Evolutionary conservation across 1,284 basidiomycete genomes (phyloP).

Genomic region (Neolentinus lepideus): DNA sequence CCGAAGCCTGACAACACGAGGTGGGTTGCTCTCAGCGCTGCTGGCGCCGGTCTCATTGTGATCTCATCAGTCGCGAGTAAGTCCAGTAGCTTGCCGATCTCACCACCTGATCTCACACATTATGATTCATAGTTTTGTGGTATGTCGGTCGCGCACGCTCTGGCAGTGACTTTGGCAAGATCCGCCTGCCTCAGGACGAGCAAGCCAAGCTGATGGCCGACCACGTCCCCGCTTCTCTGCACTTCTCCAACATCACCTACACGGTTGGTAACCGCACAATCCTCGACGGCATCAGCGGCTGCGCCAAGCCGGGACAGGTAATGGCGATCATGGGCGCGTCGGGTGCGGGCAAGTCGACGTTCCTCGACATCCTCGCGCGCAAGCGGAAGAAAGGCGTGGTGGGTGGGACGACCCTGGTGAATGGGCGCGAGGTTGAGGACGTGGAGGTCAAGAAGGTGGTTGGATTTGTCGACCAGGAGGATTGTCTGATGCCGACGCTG

Average conservation of each 20-base stretch:
- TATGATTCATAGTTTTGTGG: conserved; percentile 62
- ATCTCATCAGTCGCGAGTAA: conserved; percentile 46
- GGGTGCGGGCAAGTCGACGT: conserved; percentile 94
- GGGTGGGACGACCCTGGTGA: conserved; percentile 74
- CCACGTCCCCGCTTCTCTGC: conserved; percentile 87
- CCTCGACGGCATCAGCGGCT: conserved; percentile 76
- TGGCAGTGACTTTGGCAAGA: conserved; percentile 65
- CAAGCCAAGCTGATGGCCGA: conserved; percentile 84
- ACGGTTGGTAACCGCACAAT: conserved; percentile 63
- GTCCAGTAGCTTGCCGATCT: conserved; percentile 8
- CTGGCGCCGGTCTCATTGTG: conserved; percentile 68
- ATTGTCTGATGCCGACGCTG: conserved; percentile 92
- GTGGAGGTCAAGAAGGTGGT: conserved; percentile 79
- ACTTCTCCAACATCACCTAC: conserved; percentile 86
- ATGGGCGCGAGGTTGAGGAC: conserved; percentile 75
- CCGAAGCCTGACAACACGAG: conserved; percentile 72
- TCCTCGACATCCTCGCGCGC: conserved; percentile 92
- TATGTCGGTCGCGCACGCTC: conserved; percentile 69
- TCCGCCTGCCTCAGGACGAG: conserved; percentile 78
- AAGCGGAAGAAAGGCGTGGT: conserved; percentile 82
- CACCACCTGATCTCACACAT: background rate
- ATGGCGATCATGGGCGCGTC: conserved; percentile 96
- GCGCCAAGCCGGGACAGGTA: conserved; percentile 81
- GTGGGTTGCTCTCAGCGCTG: conserved; percentile 82
- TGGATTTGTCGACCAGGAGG: conserved; percentile 97